A percentile compares a stretch with the other conserved stretches of the same genome.
These are phyloP conservation scores for Cerrena zonata DNA, from an alignment of 1,284 basidiomycete species.

Conservation along the genomic window DNA sequence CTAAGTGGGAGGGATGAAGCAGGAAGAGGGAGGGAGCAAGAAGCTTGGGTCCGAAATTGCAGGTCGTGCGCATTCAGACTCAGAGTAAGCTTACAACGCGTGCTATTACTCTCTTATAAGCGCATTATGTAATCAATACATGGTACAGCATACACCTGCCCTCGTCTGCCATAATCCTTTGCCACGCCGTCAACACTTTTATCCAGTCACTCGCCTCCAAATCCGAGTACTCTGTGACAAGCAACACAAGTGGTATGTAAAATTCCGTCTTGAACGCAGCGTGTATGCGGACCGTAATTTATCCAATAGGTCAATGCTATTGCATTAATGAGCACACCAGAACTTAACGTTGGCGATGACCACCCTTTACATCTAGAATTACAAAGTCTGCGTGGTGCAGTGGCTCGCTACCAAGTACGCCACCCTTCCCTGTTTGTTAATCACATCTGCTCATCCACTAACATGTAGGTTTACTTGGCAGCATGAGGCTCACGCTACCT, in stretches of 20 bases:
- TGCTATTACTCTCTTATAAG: too few relatives aligned
- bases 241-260: too few relatives aligned
- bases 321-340: not conserved
- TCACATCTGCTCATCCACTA: slow-evolving; percentile 23
- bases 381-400: slow-evolving; percentile 54
- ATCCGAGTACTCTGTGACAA: too few relatives aligned
- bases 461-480: slow-evolving; percentile 30
- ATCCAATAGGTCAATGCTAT: not conserved
- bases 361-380: slow-evolving; percentile 68
- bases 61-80: not conserved
- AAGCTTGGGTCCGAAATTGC: not conserved
- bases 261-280: too few relatives aligned
- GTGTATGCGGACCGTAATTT: not conserved
- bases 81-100: too few relatives aligned
- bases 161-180: too few relatives aligned
- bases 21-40: not conserved
- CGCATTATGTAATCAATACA: not conserved
- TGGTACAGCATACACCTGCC: too few relatives aligned
- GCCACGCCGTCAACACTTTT: too few relatives aligned
- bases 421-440: slow-evolving; percentile 10
- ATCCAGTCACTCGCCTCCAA: too few relatives aligned
- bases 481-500: slow-evolving; percentile 63
- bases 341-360: slow-evolving; percentile 35
- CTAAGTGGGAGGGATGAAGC: not conserved
- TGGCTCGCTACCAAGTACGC: slow-evolving; percentile 61